A percentile compares a stretch with the other conserved stretches of the same genome.
Conservation (phyloP, 2,329 filamentous ascomycete genomes). For the Fusarium agapanthi region DNA sequence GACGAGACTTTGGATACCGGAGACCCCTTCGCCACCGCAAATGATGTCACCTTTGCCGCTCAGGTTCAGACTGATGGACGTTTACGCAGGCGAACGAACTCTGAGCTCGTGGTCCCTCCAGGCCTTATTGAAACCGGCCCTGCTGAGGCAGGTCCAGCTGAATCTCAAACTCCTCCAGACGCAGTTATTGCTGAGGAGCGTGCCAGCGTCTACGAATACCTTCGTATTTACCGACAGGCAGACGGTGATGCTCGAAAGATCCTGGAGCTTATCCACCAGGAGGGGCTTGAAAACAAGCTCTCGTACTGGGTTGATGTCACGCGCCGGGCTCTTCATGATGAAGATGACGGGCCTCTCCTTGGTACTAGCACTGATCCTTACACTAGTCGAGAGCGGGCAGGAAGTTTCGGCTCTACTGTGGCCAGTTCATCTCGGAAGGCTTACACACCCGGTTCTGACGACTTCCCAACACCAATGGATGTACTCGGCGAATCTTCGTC, state of each 20-base stretch:
- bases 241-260: slow-evolving; percentile 68
- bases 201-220: slow-evolving; percentile 47
- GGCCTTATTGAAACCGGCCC: slow-evolving; percentile 15
- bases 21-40: slow-evolving; percentile 19
- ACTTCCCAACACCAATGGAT: slow-evolving; percentile 25
- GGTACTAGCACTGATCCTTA: background rate
- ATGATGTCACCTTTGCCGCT: slow-evolving; percentile 17
- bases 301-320: slow-evolving; percentile 67
- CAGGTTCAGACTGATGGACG: slow-evolving; percentile 21
- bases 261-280: slow-evolving; percentile 67
- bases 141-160: background rate
- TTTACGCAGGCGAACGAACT: slow-evolving; percentile 21
- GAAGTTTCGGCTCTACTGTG: slow-evolving; percentile 36
- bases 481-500: slow-evolving; percentile 6
- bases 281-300: slow-evolving; percentile 66
- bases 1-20: slow-evolving; percentile 46
- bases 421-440: slow-evolving; percentile 38
- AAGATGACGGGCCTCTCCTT: slow-evolving; percentile 3
- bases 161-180: background rate
- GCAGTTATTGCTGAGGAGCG: slow-evolving; percentile 22
- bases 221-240: slow-evolving; percentile 67
- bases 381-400: slow-evolving; percentile 13
- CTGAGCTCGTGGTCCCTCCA: slow-evolving; percentile 12
- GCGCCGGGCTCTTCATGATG: slow-evolving; percentile 40
- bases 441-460: slow-evolving; percentile 39